Base-by-base conservation (phyloP, 257 asterid genomes). In the Cruciata laevipes region DNA sequence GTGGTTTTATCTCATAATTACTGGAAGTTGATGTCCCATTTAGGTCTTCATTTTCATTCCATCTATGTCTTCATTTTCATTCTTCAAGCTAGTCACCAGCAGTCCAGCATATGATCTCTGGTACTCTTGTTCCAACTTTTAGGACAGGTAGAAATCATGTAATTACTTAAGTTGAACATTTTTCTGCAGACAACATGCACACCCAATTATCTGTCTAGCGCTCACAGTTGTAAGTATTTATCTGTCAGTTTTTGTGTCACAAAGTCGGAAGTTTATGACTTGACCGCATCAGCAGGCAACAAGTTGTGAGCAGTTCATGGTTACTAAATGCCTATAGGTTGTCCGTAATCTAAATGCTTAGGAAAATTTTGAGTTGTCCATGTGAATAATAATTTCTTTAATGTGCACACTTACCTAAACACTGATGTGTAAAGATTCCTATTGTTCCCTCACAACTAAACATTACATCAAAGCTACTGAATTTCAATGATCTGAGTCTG, bases 241-340 rank as follows among this genome's bases (percentile, higher is more conserved):
- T 78, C 51, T 49, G 23, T 7, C 55, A 47, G n/a, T 14, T 3
- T 23, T 23, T 57, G 55, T 74, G 20, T 74, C 24, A 47, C 61
- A 25, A 70, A 73, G 71, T 51, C 69, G n/a, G 78, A 70, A 56
- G 32, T 71, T 7, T 74, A 70, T 0, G 38, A 61, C 1, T 65
- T 7, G 42, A 3, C 42, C 3, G 3, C 10, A 13, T 6, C 40
- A 6, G 27, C 3, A 27, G 70, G 32, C 21, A 1, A 64, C 17
- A 40, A 2, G 49, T 9, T 40, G 49, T 0, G 1, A 37, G 1
- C 42, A 10, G 11, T 37, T 37, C 49, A 40, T 40, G 49, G 10
- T 40, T 40, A 11, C 5, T 42, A 13, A 11, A 42, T 42, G 16
- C 51, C 11, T 42, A 33, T 18, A 21, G 55, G 55, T 16, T 63